phyloP scores from a whole-genome alignment of 2,329 filamentous ascomycete genomes.

The Thelonectria olida region DNA sequence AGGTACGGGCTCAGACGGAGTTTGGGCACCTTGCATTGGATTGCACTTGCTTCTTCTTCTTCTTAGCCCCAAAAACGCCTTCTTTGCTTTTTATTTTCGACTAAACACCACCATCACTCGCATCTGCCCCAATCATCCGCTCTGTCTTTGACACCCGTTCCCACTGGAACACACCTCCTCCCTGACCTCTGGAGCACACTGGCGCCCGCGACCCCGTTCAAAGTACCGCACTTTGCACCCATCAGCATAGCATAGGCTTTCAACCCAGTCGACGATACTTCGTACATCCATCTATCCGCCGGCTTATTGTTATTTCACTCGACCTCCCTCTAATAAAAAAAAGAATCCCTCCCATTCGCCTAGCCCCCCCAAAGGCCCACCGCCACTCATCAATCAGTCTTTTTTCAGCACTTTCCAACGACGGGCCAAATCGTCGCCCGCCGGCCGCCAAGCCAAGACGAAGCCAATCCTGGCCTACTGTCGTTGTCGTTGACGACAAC shows the following conservation, averaged over 20 bases:
- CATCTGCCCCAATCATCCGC: not conserved
- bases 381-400: conserved; percentile 8
- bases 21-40: too few species aligned
- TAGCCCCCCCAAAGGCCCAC: not conserved
- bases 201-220: too few species aligned
- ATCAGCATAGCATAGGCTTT: not conserved
- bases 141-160: not conserved
- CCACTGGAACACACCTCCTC: too few species aligned
- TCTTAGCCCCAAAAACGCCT: not conserved
- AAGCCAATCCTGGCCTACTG: not conserved
- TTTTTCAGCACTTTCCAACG: not conserved
- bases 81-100: not conserved
- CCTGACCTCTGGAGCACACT: too few species aligned
- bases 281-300: not conserved
- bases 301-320: not conserved
- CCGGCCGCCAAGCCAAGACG: not conserved
- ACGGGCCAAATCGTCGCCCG: not conserved
- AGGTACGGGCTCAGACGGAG: too few species aligned
- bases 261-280: not conserved
- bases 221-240: not conserved
- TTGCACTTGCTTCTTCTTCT: not conserved
- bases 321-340: not conserved
- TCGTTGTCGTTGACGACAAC: conserved; percentile 18
- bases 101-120: not conserved
- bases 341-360: not conserved